Percentiles rank a stretch among this genome's conserved stretches.
These are phyloP conservation scores for Knoxdaviesia capensis DNA, from an alignment of 2,329 filamentous ascomycete species.

Conservation along the genomic window DNA sequence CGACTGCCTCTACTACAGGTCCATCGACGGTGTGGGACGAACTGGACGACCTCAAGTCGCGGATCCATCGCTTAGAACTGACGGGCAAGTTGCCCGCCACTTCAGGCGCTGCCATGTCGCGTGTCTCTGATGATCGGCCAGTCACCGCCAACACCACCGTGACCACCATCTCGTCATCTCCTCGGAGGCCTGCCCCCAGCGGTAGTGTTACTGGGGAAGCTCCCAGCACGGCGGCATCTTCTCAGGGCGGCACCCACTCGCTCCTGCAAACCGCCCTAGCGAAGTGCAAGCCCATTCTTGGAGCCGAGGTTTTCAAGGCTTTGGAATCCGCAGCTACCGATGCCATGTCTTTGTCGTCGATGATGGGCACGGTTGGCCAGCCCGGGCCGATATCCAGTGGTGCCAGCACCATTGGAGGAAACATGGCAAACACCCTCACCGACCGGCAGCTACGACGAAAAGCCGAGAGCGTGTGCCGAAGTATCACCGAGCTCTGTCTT, in stretches of 20 bases:
- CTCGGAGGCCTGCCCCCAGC: conserved; percentile 37
- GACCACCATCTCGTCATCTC: conserved; percentile 79
- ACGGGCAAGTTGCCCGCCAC: conserved; percentile 74
- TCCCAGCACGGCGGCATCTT: conserved; percentile 17
- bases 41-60: conserved; percentile 81
- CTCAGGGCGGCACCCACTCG: conserved; percentile 45
- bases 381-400: conserved; percentile 48
- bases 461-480: conserved; percentile 81
- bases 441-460: conserved; percentile 80
- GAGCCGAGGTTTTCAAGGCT: conserved; percentile 51
- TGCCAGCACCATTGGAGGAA: conserved; percentile 37
- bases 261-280: conserved; percentile 61
- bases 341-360: conserved; percentile 55
- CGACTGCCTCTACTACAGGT: conserved; percentile 69
- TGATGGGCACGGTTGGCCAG: conserved; percentile 56
- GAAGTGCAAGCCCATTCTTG: conserved; percentile 55
- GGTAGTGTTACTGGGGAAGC: conserved; percentile 26
- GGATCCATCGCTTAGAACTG: conserved; percentile 75
- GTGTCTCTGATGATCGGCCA: conserved; percentile 60
- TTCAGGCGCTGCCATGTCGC: conserved; percentile 60
- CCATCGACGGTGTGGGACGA: conserved; percentile 97
- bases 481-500: conserved; percentile 78
- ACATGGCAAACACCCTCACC: conserved; percentile 26
- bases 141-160: conserved; percentile 78
- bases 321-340: conserved; percentile 69